A percentile compares a stretch with the other conserved stretches of the same genome.
Conservation (phyloP, 2,329 filamentous ascomycete species). For the Penicillium sp. region DNA sequence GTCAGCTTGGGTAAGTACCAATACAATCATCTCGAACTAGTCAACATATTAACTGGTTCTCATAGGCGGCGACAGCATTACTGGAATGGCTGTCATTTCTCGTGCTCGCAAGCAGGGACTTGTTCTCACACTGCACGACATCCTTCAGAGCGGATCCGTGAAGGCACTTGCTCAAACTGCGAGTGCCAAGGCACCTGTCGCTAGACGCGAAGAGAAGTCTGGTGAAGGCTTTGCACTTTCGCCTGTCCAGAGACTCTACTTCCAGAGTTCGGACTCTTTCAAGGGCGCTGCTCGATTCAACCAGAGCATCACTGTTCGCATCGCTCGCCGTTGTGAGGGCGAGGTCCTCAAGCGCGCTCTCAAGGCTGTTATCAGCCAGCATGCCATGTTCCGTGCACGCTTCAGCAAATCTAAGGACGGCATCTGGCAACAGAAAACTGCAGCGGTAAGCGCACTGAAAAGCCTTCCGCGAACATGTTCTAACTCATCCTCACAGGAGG, state of each 20-base stretch:
- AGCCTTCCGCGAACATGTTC: not conserved
- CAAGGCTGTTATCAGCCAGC: conserved; percentile 32
- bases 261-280: conserved; percentile 25
- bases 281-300: conserved; percentile 33
- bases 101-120: conserved; percentile 39
- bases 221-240: conserved; percentile 34
- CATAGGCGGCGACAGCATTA: conserved; percentile 42
- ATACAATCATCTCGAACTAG: not conserved
- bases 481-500: conserved; percentile 27
- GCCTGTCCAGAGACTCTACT: conserved; percentile 38
- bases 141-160: conserved; percentile 37
- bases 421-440: conserved; percentile 31
- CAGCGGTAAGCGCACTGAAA: conserved; percentile 20
- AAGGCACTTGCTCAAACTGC: conserved; percentile 32
- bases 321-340: conserved; percentile 27
- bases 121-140: conserved; percentile 34
- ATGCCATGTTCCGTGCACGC: conserved; percentile 38
- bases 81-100: conserved; percentile 41
- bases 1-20: conserved; percentile 36
- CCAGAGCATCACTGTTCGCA: conserved; percentile 36
- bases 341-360: conserved; percentile 30
- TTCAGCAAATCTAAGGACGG: conserved; percentile 25
- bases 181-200: conserved; percentile 16
- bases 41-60: conserved; percentile 11
- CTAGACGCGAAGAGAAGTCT: conserved; percentile 27